A percentile compares a stretch with the other conserved stretches of the same genome.
Evolutionary conservation across 1,139 yeast species (phyloP).

Genomic region (Taphrina wiesneri): DNA sequence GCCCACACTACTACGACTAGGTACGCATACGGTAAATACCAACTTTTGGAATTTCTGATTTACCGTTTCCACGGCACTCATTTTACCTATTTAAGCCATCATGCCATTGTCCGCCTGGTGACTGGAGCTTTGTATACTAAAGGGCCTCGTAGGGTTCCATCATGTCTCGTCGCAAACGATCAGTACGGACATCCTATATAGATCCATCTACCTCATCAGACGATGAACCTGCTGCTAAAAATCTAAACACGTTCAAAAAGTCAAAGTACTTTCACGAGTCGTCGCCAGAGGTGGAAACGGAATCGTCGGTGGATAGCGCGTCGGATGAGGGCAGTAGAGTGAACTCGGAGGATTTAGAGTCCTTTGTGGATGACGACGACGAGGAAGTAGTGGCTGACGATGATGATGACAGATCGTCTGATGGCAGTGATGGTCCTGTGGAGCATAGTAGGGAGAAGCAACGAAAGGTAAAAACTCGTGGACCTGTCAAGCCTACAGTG

Average conservation of each 20-base stretch:
- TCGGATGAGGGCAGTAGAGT: conserved; percentile 1
- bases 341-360: background rate
- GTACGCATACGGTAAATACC: no score
- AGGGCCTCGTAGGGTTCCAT: no score
- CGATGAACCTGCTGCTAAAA: background rate
- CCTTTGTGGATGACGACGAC: background rate
- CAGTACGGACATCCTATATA: background rate
- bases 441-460: background rate
- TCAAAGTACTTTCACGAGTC: background rate
- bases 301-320: background rate
- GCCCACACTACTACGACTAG: no score
- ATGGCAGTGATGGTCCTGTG: no score
- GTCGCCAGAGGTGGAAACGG: background rate
- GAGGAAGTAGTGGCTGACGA: background rate
- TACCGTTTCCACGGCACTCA: no score
- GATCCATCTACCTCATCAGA: background rate
- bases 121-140: no score
- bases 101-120: no score
- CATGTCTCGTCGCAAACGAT: background rate
- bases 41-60: no score
- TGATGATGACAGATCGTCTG: no score
- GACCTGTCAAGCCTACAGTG: background rate
- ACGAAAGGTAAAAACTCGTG: background rate
- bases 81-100: no score
- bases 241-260: background rate